These are phyloP conservation scores for Gautieria morchelliformis DNA, from an alignment of 768 basidiomycete genomes.

Conservation along the genomic window DNA sequence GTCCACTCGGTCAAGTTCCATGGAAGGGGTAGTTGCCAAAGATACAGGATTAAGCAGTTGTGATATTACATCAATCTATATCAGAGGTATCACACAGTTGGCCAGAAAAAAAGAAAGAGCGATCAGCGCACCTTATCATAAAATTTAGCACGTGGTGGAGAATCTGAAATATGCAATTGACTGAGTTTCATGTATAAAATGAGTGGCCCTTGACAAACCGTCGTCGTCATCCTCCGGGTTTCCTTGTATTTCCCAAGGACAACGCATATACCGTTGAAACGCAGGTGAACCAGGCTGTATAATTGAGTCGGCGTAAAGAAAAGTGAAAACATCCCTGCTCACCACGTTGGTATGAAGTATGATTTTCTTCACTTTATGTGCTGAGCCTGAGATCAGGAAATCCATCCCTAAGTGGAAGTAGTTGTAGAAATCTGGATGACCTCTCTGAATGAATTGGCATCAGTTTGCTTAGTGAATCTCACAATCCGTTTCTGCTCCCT, in stretches of 20 bases:
- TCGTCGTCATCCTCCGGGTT: conserved; percentile 77
- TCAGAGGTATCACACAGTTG: background rate
- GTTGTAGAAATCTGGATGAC: conserved; percentile 72
- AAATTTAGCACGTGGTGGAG: background rate
- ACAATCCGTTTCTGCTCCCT: conserved; percentile 40
- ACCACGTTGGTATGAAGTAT: conserved; percentile 84
- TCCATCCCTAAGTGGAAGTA: conserved; percentile 90
- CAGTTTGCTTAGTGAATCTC: background rate
- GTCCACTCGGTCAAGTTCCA: conserved; percentile 72
- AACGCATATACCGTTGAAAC: conserved; percentile 87
- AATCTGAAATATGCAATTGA: background rate
- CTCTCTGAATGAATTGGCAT: background rate
- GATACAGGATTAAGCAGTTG: conserved; percentile 59
- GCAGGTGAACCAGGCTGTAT: conserved; percentile 74
- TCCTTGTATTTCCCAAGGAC: conserved; percentile 83
- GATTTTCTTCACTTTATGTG: conserved; percentile 75
- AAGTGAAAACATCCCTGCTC: conserved; percentile 16
- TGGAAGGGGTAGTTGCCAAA: conserved; percentile 64
- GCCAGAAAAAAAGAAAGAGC: background rate
- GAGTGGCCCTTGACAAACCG: conserved; percentile 30
- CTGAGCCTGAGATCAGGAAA: conserved; percentile 65
- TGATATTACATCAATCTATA: conserved; percentile 26
- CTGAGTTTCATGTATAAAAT: background rate
- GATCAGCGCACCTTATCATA: conserved; percentile 39
- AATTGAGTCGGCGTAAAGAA: too few species aligned